Evolutionary conservation across 1,284 basidiomycete genomes (phyloP).

Genomic region (Neotropicomus parvogracilis): DNA sequence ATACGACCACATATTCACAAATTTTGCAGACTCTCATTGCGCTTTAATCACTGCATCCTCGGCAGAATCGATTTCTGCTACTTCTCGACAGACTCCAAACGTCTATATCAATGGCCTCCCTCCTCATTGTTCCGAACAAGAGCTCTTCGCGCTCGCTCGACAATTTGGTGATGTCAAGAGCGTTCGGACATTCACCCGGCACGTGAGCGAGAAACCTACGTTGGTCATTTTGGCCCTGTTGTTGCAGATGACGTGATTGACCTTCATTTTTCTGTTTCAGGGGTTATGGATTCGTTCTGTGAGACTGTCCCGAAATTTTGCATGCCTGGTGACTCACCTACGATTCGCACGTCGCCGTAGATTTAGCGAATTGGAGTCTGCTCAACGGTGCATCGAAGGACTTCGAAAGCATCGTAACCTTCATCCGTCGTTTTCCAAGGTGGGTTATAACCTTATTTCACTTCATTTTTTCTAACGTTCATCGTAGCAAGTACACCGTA

Average conservation of each 20-base stretch:
- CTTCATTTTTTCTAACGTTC: constrained; percentile 1
- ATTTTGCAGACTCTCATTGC: constrained; percentile 14
- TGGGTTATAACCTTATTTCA: constrained; percentile 13
- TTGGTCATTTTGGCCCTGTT: constrained; percentile 16
- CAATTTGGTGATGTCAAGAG: constrained; percentile 57
- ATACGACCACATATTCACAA: constrained; percentile 10
- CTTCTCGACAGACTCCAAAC: constrained; percentile 45
- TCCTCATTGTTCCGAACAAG: constrained; percentile 59
- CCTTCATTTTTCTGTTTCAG: constrained; percentile 34
- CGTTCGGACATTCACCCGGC: constrained; percentile 61
- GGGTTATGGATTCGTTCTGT: constrained; percentile 80
- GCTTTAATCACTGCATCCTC: constrained; percentile 12
- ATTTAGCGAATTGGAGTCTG: constrained; percentile 58
- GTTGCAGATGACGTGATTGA: background rate
- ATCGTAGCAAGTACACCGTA: constrained; percentile 68
- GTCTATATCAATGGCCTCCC: constrained; percentile 69
- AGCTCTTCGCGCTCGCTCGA: constrained; percentile 52
- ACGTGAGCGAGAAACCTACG: constrained; percentile 52
- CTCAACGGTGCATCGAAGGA: constrained; percentile 64
- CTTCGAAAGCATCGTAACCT: constrained; percentile 66
- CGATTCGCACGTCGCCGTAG: constrained; percentile 33
- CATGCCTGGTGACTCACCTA: background rate
- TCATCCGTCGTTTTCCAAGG: constrained; percentile 71
- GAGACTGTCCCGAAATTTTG: constrained; percentile 29
- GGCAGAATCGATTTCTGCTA: constrained; percentile 12